A percentile compares a stretch with the other conserved stretches of the same genome.
Conservation (phyloP, 495 filamentous ascomycete genomes). For the Hypoxylon lenormandii region DNA sequence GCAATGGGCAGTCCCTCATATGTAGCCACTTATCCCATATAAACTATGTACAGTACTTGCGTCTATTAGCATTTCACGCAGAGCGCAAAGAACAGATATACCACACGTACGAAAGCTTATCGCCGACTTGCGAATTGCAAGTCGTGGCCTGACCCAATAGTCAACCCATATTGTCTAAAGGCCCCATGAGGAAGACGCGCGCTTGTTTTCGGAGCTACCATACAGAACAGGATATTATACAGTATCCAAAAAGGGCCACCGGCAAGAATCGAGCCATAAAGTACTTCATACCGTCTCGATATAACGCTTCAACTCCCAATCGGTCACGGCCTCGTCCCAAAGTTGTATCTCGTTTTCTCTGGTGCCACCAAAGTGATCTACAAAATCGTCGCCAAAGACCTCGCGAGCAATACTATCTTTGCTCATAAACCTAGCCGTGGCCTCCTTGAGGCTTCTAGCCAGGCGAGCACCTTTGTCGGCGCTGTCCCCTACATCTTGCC, state of each 20-base stretch:
- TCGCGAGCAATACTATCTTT: slow-evolving; percentile 86
- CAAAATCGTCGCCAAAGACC: slow-evolving; percentile 93
- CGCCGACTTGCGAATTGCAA: no score
- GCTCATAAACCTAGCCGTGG: slow-evolving; percentile 77
- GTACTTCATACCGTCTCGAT: slow-evolving; percentile 73
- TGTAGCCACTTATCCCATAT: no score
- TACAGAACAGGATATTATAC: slow-evolving; percentile 17
- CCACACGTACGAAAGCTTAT: background rate
- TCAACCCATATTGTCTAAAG: no score
- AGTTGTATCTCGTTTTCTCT: slow-evolving; percentile 88
- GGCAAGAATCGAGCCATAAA: background rate
- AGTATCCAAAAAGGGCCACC: slow-evolving; percentile 5
- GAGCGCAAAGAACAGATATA: background rate
- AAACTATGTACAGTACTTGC: no score
- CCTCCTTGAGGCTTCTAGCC: slow-evolving; percentile 84
- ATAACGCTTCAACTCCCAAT: slow-evolving; percentile 83
- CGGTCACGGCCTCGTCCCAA: slow-evolving; percentile 95
- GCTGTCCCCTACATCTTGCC: slow-evolving; percentile 77
- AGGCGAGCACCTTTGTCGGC: slow-evolving; percentile 76
- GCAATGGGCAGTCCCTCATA: no score
- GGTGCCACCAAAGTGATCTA: slow-evolving; percentile 93
- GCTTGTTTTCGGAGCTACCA: no score
- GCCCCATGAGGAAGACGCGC: no score
- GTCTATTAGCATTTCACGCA: no score
- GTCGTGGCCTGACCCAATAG: no score